Percentiles rank a stretch among this genome's conserved stretches.
Conservation (phyloP, 805 yeast genomes). For the Candida nemodendra region DNA sequence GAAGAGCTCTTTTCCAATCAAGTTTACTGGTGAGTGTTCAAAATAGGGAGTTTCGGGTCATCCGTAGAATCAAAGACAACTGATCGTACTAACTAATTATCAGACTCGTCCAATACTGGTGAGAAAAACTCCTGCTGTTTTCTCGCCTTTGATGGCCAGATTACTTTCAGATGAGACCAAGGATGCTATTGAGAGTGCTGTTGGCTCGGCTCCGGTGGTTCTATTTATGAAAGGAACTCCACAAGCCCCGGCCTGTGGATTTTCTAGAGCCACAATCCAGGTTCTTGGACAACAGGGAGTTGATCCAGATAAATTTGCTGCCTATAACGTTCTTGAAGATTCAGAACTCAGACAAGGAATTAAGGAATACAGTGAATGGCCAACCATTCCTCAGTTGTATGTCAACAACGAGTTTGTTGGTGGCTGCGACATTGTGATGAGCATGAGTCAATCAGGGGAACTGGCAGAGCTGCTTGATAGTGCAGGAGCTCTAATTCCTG, state of each 20-base stretch:
- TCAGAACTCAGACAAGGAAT: slow-evolving; percentile 91
- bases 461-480: slow-evolving; percentile 78
- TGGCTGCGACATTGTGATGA: slow-evolving; percentile 92
- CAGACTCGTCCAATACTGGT: background rate
- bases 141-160: slow-evolving; percentile 15
- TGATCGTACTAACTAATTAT: no score
- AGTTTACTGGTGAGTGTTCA: slow-evolving; percentile 6
- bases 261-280: slow-evolving; percentile 91
- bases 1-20: slow-evolving; percentile 6
- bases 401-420: slow-evolving; percentile 91
- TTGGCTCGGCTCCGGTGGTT: slow-evolving; percentile 88
- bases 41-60: background rate
- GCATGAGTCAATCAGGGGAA: slow-evolving; percentile 92
- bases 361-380: slow-evolving; percentile 96
- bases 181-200: slow-evolving; percentile 83
- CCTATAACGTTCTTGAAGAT: slow-evolving; percentile 94
- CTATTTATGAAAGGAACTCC: slow-evolving; percentile 99
- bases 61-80: no score
- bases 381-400: slow-evolving; percentile 96
- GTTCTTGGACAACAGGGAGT: slow-evolving; percentile 95
- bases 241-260: slow-evolving; percentile 96
- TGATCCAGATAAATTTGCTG: slow-evolving; percentile 94
- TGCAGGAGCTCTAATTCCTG: slow-evolving; percentile 77
- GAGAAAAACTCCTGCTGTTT: background rate
- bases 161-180: slow-evolving; percentile 74